Evolutionary conservation across 164 flowering plant genomes (phyloP).

Genomic region (Dillenia suffruticosa): DNA sequence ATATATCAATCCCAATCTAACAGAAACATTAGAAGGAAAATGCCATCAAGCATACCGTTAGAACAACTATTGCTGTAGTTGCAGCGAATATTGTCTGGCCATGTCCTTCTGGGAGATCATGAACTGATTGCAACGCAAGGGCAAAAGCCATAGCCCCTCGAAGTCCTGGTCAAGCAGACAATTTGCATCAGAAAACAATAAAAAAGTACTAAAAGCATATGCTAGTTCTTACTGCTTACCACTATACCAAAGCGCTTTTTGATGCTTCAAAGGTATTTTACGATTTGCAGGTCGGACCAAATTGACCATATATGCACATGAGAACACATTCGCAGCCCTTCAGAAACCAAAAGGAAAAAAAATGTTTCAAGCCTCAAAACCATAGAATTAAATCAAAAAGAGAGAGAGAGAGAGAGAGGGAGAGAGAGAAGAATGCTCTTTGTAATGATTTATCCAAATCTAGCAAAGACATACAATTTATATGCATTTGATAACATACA

Average conservation of each 20-base stretch:
- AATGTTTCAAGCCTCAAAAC: too few relatives aligned
- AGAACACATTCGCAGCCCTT: conserved; percentile 95
- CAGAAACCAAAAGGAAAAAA: conserved; percentile 4
- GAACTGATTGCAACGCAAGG: conserved; percentile 94
- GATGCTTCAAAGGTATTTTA: conserved; percentile 84
- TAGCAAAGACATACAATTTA: too few relatives aligned
- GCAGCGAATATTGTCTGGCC: conserved; percentile 98
- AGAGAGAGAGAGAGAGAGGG: too few relatives aligned
- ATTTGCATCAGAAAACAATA: background rate
- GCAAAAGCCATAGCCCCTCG: conserved; percentile 99
- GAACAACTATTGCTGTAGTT: conserved; percentile 94
- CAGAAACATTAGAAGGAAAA: too few relatives aligned
- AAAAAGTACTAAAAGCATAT: conserved; percentile 5
- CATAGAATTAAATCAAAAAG: too few relatives aligned
- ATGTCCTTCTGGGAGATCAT: conserved; percentile 99
- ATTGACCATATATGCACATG: conserved; percentile 91
- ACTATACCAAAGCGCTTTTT: conserved; percentile 99
- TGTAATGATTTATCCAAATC: too few relatives aligned
- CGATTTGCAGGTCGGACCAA: conserved; percentile 73
- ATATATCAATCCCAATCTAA: too few relatives aligned
- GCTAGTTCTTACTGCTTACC: conserved; percentile 47
- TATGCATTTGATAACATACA: too few relatives aligned
- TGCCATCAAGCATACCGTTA: conserved; percentile 54
- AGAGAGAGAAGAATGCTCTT: too few relatives aligned
- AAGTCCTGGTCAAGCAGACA: conserved; percentile 57